Percentiles rank a stretch among this genome's conserved stretches.
These are phyloP conservation scores for Mortierella hygrophila DNA, from an alignment of 192 early-diverging fungal genomes.

Conservation along the genomic window DNA sequence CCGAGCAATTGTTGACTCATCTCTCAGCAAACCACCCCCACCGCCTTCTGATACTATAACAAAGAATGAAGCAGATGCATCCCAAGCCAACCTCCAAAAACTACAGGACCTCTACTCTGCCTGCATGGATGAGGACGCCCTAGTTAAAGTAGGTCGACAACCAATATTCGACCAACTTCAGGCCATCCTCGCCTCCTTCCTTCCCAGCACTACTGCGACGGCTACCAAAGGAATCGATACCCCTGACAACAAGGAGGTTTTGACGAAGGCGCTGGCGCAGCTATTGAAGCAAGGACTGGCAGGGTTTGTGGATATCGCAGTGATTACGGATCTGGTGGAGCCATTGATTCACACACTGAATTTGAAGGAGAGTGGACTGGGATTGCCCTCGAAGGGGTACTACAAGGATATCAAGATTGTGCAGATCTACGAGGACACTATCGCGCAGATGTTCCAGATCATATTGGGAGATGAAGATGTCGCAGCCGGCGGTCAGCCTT, in stretches of 20 bases:
- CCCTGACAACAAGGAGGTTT: background rate
- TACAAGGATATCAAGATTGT: slow-evolving; percentile 61
- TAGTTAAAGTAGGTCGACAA: slow-evolving; percentile 41
- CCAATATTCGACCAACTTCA: slow-evolving; percentile 54
- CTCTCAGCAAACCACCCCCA: background rate
- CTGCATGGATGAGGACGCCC: slow-evolving; percentile 60
- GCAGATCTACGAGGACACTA: slow-evolving; percentile 48
- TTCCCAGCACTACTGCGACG: background rate
- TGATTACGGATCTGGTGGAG: slow-evolving; percentile 66
- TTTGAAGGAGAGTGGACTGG: slow-evolving; percentile 62
- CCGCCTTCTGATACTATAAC: background rate
- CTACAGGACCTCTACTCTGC: slow-evolving; percentile 64
- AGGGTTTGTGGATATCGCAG: slow-evolving; percentile 57
- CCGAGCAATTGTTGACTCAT: background rate
- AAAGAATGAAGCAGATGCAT: slow-evolving; percentile 16
- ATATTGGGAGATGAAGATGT: slow-evolving; percentile 30
- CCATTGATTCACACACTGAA: slow-evolving; percentile 62
- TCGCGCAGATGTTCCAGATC: slow-evolving; percentile 52
- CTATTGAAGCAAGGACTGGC: slow-evolving; percentile 29
- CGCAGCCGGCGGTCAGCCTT: no score
- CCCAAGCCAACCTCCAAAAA: slow-evolving; percentile 65
- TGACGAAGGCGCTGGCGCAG: slow-evolving; percentile 24
- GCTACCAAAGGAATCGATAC: background rate
- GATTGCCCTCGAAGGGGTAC: slow-evolving; percentile 72
- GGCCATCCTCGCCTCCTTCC: slow-evolving; percentile 36